Evolutionary conservation across 768 basidiomycete species (phyloP).

Genomic region (Rhodotorula diobovata): DNA sequence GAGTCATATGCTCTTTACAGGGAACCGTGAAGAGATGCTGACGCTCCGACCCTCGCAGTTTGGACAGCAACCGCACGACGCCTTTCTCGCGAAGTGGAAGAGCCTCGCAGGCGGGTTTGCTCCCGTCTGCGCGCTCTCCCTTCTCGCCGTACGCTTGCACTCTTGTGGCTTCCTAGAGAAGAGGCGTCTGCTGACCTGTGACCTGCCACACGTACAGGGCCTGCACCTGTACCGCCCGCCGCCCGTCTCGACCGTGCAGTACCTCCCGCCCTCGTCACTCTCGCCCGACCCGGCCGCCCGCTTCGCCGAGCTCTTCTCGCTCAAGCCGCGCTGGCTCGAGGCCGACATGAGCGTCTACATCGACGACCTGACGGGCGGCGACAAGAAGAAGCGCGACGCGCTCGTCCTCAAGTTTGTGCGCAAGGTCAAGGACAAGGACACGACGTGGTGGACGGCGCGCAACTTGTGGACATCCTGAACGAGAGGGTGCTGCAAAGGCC

Average conservation of each 20-base stretch:
- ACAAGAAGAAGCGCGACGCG: constrained; percentile 39
- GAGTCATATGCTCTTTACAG: background rate
- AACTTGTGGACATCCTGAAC: constrained; percentile 17
- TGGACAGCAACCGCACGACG: constrained; percentile 48
- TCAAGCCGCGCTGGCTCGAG: constrained; percentile 45
- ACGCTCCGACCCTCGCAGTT: constrained; percentile 1
- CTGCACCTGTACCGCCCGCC: constrained; percentile 59
- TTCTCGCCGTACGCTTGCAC: constrained; percentile 60
- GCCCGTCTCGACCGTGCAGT: constrained; percentile 53
- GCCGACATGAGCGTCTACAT: constrained; percentile 48
- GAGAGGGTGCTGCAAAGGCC: too few species aligned
- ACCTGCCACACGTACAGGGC: constrained; percentile 57
- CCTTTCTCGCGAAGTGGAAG: constrained; percentile 67
- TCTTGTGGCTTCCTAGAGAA: background rate
- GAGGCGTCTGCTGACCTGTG: background rate
- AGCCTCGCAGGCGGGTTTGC: constrained; percentile 70
- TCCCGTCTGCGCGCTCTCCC: constrained; percentile 56
- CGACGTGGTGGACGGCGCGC: constrained; percentile 29
- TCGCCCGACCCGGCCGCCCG: constrained; percentile 72
- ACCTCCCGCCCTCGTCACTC: constrained; percentile 70
- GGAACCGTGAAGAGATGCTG: too few species aligned
- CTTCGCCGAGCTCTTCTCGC: constrained; percentile 80
- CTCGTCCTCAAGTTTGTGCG: constrained; percentile 40
- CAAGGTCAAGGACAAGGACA: constrained; percentile 35
- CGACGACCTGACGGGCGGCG: constrained; percentile 34